Percentiles rank a stretch among this genome's conserved stretches.
Evolutionary conservation across 495 filamentous ascomycete genomes (phyloP).

Genomic region (Aspergillus olivimuriae): DNA sequence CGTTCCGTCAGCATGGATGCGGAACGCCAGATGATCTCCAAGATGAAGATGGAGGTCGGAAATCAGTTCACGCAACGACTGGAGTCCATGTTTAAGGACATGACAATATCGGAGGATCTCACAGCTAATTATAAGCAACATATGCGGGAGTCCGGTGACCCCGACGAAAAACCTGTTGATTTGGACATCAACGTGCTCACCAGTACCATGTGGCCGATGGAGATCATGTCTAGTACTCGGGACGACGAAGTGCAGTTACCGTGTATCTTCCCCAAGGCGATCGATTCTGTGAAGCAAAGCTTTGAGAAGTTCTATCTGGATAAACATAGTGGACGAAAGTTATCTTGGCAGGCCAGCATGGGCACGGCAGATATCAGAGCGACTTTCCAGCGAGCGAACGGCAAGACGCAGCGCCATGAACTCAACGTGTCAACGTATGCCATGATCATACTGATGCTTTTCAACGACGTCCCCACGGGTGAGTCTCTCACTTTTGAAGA

Average conservation of each 20-base stretch:
- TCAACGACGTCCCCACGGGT: conserved; percentile 68
- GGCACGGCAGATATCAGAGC: conserved; percentile 84
- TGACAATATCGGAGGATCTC: conserved; percentile 85
- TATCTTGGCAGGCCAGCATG: conserved; percentile 79
- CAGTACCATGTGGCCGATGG: conserved; percentile 89
- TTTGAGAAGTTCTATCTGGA: conserved; percentile 88
- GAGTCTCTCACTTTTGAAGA: conserved; percentile 73
- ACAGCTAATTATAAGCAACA: conserved; percentile 66
- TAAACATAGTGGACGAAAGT: conserved; percentile 76
- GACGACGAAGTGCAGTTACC: conserved; percentile 46
- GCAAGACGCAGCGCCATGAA: conserved; percentile 74
- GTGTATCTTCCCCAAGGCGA: conserved; percentile 66
- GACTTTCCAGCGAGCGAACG: conserved; percentile 64
- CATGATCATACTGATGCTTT: conserved; percentile 83
- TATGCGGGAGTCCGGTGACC: conserved; percentile 55
- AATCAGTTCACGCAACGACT: conserved; percentile 89
- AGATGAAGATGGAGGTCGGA: conserved; percentile 93
- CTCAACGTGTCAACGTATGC: conserved; percentile 88
- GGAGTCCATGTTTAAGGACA: conserved; percentile 98
- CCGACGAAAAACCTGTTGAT: conserved; percentile 63
- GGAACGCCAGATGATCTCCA: conserved; percentile 90
- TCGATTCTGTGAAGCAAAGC: conserved; percentile 72
- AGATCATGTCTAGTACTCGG: conserved; percentile 62
- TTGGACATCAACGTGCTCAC: conserved; percentile 81
- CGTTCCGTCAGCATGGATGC: conserved; percentile 83